Base-by-base conservation (phyloP, 2,329 filamentous ascomycete genomes). In the Penicillium sp. region DNA sequence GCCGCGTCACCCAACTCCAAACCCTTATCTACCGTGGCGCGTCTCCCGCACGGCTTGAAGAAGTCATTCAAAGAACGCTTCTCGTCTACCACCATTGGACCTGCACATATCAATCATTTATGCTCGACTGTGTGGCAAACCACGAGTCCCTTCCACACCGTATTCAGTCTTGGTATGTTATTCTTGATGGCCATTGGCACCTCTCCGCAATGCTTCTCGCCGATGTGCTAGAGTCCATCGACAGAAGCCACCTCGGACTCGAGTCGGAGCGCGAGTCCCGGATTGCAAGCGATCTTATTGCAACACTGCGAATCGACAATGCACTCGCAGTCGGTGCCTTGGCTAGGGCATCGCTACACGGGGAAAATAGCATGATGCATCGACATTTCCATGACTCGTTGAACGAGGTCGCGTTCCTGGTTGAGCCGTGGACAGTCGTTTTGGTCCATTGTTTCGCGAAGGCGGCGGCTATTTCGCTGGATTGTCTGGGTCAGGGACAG, bases 151-250 rank as follows among this genome's bases (percentile, higher is more conserved):
- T 58, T 29, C 56, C 56, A 5, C 23, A 48, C 54, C 78, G 83
- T 15, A 80, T 88, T 5, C 85, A 86, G 67, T 85, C 85, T 47
- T 88, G 86, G 86, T 87, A 86, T 63, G 79, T 86, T 15, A 83
- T 85, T 56, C 79, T 88, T 26, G 76, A 81, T 0, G 83, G 82
- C 0, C 86, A 88, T 65, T 88, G 85, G 82, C 83, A 87, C 64
- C 80, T 87, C 3, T 86, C 81, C 2, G 79, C 81, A 0, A 79
- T 88, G 47, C 75, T 87, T 26, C 73, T 88, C 5, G 83, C 84
- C 38, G 85, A 88, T 60, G 70, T 83, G 4, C 75, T 88, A 13
- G 82, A 84, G 51, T 71, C 78, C 29, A 79, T 86, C 23, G 85
- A 87, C 56, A 74, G 78, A 69, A 74, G 7, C 23, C 44, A 41